A percentile compares a stretch with the other conserved stretches of the same genome.
Evolutionary conservation across 768 basidiomycete genomes (phyloP).

Genomic region (Lactifluus subvellereus): DNA sequence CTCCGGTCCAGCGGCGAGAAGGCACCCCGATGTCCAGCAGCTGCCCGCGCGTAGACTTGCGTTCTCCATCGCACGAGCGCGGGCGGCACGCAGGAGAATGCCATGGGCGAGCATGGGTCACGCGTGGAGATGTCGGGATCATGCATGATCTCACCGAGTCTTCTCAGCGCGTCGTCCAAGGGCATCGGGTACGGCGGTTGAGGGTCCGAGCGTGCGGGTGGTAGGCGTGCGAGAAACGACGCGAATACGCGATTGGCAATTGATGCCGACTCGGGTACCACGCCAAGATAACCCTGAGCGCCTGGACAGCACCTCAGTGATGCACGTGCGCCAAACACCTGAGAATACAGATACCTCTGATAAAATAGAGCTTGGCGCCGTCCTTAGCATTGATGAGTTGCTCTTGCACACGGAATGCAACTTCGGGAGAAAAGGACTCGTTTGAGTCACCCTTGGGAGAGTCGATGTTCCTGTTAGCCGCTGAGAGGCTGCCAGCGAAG

Average conservation of each 20-base stretch:
- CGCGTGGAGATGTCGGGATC: slow-evolving; percentile 7
- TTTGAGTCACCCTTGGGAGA: slow-evolving; percentile 20
- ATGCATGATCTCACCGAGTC: slow-evolving; percentile 10
- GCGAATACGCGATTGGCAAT: slow-evolving; percentile 27
- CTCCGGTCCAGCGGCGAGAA: slow-evolving; percentile 19
- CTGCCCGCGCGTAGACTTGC: slow-evolving; percentile 1
- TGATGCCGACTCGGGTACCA: slow-evolving; percentile 24
- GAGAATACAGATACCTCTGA: slow-evolving; percentile 14
- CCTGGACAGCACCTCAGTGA: slow-evolving; percentile 14
- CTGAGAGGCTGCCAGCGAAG: not conserved
- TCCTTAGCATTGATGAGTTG: slow-evolving; percentile 21
- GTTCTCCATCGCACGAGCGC: not conserved
- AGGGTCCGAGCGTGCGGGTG: slow-evolving; percentile 14
- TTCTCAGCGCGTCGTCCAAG: slow-evolving; percentile 11
- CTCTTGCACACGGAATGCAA: slow-evolving; percentile 15
- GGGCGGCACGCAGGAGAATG: slow-evolving; percentile 21
- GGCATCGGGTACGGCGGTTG: not conserved
- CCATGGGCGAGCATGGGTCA: slow-evolving; percentile 18
- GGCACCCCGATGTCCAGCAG: slow-evolving; percentile 17
- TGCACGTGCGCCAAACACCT: not conserved
- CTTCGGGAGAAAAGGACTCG: slow-evolving; percentile 11
- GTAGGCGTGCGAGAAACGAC: slow-evolving; percentile 23
- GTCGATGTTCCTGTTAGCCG: not conserved
- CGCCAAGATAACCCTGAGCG: slow-evolving; percentile 18
- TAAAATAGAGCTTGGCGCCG: slow-evolving; percentile 21